Percentiles rank a stretch among this genome's conserved stretches.
Conservation (phyloP, 2,329 filamentous ascomycete species). For the Aaosphaeria arxii region DNA sequence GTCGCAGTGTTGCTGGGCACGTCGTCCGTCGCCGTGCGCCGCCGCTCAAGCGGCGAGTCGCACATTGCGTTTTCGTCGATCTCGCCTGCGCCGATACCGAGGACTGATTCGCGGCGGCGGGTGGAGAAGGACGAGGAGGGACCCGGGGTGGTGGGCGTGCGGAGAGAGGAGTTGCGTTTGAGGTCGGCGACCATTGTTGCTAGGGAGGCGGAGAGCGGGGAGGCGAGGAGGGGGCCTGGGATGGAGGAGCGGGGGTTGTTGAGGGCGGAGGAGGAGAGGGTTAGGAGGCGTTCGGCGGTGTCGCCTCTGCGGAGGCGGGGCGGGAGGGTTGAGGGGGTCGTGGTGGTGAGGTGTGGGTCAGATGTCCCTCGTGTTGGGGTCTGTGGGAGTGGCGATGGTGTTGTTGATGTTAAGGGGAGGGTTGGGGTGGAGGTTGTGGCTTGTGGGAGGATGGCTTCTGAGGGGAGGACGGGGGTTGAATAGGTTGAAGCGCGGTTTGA, state of each 20-base stretch:
- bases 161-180: slow-evolving; percentile 50
- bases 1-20: background rate
- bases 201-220: slow-evolving; percentile 59
- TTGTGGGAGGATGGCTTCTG: slow-evolving; percentile 17
- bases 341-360: slow-evolving; percentile 12
- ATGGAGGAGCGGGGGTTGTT: slow-evolving; percentile 48
- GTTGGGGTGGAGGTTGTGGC: slow-evolving; percentile 14
- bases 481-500: slow-evolving; percentile 17
- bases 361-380: slow-evolving; percentile 14
- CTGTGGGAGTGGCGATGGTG: slow-evolving; percentile 7
- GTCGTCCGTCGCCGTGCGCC: slow-evolving; percentile 12
- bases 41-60: slow-evolving; percentile 12
- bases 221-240: slow-evolving; percentile 56
- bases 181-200: slow-evolving; percentile 64
- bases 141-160: slow-evolving; percentile 1
- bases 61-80: slow-evolving; percentile 1
- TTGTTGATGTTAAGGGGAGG: slow-evolving; percentile 4
- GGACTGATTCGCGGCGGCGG: slow-evolving; percentile 15
- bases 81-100: slow-evolving; percentile 16
- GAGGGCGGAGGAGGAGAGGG: slow-evolving; percentile 32
- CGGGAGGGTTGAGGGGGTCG: slow-evolving; percentile 15
- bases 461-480: slow-evolving; percentile 28
- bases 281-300: slow-evolving; percentile 30
- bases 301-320: slow-evolving; percentile 21
- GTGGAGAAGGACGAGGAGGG: slow-evolving; percentile 2